phyloP scores from a whole-genome alignment of 2,329 filamentous ascomycete species.

The Fusarium agapanthi region DNA sequence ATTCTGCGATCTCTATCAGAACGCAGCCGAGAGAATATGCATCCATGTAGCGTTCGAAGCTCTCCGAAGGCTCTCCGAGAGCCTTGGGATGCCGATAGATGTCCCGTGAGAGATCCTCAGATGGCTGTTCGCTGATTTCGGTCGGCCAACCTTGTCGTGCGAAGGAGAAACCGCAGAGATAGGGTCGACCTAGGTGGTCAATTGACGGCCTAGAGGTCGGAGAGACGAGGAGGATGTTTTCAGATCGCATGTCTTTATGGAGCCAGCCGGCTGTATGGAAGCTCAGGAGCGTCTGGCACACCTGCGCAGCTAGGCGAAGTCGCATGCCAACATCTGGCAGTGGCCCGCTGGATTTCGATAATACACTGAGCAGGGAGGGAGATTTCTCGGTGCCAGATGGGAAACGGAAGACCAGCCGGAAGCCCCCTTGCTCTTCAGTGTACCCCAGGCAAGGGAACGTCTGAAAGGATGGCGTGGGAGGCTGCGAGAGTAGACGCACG shows the following conservation, averaged over 20 bases:
- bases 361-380: background rate
- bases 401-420: background rate
- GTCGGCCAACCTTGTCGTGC: background rate
- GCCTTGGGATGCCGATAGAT: background rate
- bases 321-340: background rate
- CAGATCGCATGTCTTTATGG: background rate
- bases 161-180: background rate
- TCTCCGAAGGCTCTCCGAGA: background rate
- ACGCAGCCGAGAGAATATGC: background rate
- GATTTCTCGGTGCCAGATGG: background rate
- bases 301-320: background rate
- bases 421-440: background rate
- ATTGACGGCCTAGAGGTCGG: background rate
- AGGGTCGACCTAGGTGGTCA: background rate
- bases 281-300: background rate
- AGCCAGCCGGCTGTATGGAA: background rate
- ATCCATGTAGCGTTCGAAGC: background rate
- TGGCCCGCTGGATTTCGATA: background rate
- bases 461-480: background rate
- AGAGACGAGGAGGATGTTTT: background rate
- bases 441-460: background rate
- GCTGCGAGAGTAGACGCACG: background rate
- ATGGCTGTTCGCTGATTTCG: background rate
- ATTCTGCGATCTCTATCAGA: background rate
- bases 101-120: background rate